Percentiles rank a stretch among this genome's conserved stretches.
These are phyloP conservation scores for Botryotinia narcissicola DNA, from an alignment of 2,329 filamentous ascomycete genomes.

Conservation along the genomic window DNA sequence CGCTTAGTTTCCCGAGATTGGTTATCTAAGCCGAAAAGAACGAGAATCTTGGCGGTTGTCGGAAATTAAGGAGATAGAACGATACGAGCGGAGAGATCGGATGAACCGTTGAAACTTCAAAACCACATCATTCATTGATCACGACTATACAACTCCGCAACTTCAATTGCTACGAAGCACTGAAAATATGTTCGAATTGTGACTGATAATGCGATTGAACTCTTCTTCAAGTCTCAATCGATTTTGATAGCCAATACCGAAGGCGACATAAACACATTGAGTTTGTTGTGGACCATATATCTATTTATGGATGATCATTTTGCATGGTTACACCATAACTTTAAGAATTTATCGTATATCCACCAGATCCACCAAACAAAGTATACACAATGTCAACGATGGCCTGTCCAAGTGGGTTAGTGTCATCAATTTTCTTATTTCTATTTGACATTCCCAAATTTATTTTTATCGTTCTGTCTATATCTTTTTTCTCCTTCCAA, in stretches of 20 bases:
- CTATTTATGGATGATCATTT: neutral
- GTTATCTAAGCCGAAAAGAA: neutral
- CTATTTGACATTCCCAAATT: neutral
- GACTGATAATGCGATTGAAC: neutral
- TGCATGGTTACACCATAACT: neutral
- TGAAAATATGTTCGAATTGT: neutral
- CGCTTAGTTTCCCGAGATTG: neutral
- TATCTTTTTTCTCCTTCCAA: neutral
- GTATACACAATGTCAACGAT: neutral
- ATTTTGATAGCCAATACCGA: neutral
- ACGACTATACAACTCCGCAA: neutral
- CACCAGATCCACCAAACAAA: slow-evolving; percentile 11
- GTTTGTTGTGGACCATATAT: neutral
- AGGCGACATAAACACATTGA: neutral
- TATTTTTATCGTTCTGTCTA: neutral
- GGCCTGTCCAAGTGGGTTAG: neutral
- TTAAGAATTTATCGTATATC: neutral
- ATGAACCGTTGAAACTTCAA: neutral
- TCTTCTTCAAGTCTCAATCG: neutral
- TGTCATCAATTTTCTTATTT: neutral
- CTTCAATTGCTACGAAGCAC: neutral
- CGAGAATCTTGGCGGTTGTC: neutral
- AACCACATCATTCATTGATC: neutral
- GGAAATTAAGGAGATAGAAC: neutral
- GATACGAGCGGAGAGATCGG: neutral